A percentile compares a stretch with the other conserved stretches of the same genome.
These are phyloP conservation scores for Trichoderma cornu-damae DNA, from an alignment of 2,329 filamentous ascomycete genomes.

Conservation along the genomic window DNA sequence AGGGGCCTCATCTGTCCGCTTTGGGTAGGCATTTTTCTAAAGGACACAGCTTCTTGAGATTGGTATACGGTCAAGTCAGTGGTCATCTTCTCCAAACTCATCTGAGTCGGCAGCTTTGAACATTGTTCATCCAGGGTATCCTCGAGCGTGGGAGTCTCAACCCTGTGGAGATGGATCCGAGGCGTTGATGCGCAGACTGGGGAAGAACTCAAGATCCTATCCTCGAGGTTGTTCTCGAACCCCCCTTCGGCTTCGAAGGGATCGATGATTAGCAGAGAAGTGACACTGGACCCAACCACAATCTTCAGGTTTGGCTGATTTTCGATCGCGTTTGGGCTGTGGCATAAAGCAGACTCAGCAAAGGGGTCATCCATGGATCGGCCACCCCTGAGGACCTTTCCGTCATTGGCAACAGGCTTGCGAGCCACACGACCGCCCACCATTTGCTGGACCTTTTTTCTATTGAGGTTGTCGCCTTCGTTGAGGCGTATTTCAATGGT, in stretches of 20 bases:
- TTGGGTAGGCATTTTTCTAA: background rate
- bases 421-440: conserved; percentile 28
- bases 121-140: background rate
- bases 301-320: background rate
- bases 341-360: conserved; percentile 21
- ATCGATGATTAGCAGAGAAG: conserved; percentile 7
- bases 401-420: conserved; percentile 30
- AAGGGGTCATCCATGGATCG: conserved; percentile 31
- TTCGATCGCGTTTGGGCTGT: background rate
- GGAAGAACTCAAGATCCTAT: conserved; percentile 34
- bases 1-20: background rate
- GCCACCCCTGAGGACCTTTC: conserved; percentile 26
- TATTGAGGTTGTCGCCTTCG: conserved; percentile 33
- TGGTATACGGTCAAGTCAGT: conserved; percentile 12
- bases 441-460: conserved; percentile 33
- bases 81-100: conserved; percentile 7
- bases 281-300: background rate
- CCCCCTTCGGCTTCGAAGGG: conserved; percentile 37
- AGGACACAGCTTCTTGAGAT: conserved; percentile 2
- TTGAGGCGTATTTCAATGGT: conserved; percentile 33
- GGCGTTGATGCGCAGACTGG: conserved; percentile 39
- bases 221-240: conserved; percentile 37
- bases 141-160: conserved; percentile 16
- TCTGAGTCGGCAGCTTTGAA: background rate
- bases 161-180: conserved; percentile 25